Base-by-base conservation (phyloP, 805 yeast species). In the Sugiyamaella marilandica region DNA sequence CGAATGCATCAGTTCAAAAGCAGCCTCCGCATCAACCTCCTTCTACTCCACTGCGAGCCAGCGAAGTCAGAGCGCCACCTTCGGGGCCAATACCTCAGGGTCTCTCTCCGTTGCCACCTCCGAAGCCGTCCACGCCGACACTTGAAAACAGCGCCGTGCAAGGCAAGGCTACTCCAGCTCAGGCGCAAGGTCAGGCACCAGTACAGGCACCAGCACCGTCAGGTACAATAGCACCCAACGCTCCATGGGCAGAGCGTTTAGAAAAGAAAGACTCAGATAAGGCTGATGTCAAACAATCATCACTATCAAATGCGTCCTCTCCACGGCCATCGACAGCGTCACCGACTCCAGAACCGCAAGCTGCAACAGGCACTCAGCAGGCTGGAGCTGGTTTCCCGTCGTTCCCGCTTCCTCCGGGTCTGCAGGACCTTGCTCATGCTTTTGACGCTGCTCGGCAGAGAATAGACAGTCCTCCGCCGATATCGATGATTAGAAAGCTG, bases 401-500 rank as follows among this genome's bases (percentile, higher is more conserved):
- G 19, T 51, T 54, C 45, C 41, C 54, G 5, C 64, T 73, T 10
- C 76, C 76, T 2, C 72, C 73, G 2, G 76, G 76, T 0, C 60
- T 72, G 21, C 74, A 69, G 53, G 75, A 70, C 48, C 61, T 73
- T 5, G 65, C 67, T 11, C 55, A 63, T 29, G 65, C 74, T 7
- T 66, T 72, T 32, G 72, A 71, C 18, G 65, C 67, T 2, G 76
- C 81, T 55, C 65, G 68, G 65, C 62, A 62, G 33, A 70, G 85
- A 41, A 65, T 81, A 35, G 66, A 66, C 32, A 74, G 77, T 49
- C 85, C 87, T 21, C 74, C 80, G 26, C 74, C 83, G 14, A 72
- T 80, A 55, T 74, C 75, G 29, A 66, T 78, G 2, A 81, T 87
- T 21, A 71, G 79, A 47, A 76, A 76, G 53, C 73, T 80, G 60